Evolutionary conservation across 2,329 filamentous ascomycete species (phyloP), one percentile per base, ranked within the genome.

Genomic region (Alternaria brassicicola): DNA sequence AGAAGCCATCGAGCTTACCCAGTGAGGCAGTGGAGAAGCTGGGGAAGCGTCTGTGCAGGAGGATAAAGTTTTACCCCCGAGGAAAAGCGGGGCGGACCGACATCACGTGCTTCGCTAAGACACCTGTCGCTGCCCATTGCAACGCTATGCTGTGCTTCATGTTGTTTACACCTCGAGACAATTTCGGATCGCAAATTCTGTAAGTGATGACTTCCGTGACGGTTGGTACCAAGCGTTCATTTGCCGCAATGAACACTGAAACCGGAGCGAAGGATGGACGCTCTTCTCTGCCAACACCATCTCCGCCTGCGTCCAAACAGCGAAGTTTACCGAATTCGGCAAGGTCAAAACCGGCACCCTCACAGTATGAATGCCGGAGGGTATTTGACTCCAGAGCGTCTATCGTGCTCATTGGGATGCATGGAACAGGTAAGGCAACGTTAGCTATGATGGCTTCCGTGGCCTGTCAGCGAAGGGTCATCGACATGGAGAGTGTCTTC

Each of bases 371-470:
- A 36, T 70, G 71, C 5, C 63, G 67, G 53, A 78, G 67, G 38
- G 71, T 74, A 15, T 90, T 89, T 67, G 77, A 81, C 6, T 75
- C 82, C 3, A 84, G 89, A 78, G 87, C 88, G 2, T 91, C 90
- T 1, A 86, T 93, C 53, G 84, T 92, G 10, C 81, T 93, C 15
- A 84, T 90, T 17, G 90, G 90, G 1, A 87, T 91, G 52, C 86
- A 88, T n/a, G 90, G 90, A 10, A 86, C 88, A 4, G 90, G 90
- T 10, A 93, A 93, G 74, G 89, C 89, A 2, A 92, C 88, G 1
- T 79, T 93, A 6, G 90, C 88, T 7, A 85, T 93, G 50, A 91
- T 93, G 63, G 88, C 89, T 7, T 89, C 89, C 0, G 86, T 87
- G 3, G 88, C 88, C 52, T 86, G 90, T 73, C 85, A 86, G 54